Evolutionary conservation across 108 stramenopile genomes (phyloP), one percentile per base, ranked within the genome.

Genomic region (Pseudonitzschia delicatissima): DNA sequence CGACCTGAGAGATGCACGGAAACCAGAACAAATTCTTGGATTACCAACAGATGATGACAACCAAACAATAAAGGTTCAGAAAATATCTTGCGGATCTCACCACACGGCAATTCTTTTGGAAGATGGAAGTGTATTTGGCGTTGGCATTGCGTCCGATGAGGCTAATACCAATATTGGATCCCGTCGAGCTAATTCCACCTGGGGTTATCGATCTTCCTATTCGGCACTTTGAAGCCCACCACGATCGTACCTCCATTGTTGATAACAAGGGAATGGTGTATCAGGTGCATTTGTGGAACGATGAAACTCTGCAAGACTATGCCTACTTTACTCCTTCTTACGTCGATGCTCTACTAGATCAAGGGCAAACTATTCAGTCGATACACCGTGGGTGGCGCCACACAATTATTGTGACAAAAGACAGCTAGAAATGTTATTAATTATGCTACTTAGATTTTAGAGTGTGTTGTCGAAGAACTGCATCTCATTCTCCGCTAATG

Each of bases 311-410:
- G 66, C 74, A 79, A 39, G 71, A 82, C 49, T 67, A 76, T 59
- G 83, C 85, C n/a, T 66, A 76, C 1, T 88, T 91, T 47, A 77
- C 87, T 29, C 93, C 92, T 23, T 53, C 75, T 9, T 93, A 88
- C 82, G 67, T 87, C 21, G 89, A 90, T 64, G 59, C 69, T 39
- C 60, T 94, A 40, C 45, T 67, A 15, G 63, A 73, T n/a, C 45
- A 68, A 18, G 72, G 57, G 11, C 47, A 71, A 23, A 35, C 45
- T 26, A 86, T 93, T 23, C 48, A 60, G 26, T 68, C 77, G 18
- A 73, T 93, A 35, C 89, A 93, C 78, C 82, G 88, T 15, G 87
- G 92, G 42, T 93, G 92, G 92, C 62, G 86, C 52, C 89, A 91
- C 67, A 82, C 92, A 17, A 37, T 91, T 21, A 77, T 93, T 25